A percentile compares a stretch with the other conserved stretches of the same genome.
These are phyloP conservation scores for Dactylellina parvicollis DNA, from an alignment of 2,329 filamentous ascomycete species.

Conservation along the genomic window DNA sequence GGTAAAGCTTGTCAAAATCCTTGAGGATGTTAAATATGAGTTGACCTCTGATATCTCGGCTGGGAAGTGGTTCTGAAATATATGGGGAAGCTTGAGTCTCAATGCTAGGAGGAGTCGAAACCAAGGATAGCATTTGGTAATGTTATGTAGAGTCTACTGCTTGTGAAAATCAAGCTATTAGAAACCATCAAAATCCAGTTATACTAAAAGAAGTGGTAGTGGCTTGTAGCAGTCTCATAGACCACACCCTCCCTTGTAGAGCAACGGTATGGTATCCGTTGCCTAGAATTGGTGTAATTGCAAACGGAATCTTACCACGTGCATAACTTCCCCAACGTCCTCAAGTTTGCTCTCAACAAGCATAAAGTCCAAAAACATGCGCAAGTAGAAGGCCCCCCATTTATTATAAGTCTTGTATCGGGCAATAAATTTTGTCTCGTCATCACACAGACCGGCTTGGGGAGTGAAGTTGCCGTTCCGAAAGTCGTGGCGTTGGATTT, in stretches of 20 bases:
- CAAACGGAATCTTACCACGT: background rate
- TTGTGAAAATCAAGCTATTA: too few species aligned
- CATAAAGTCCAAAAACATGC: background rate
- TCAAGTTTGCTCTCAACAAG: background rate
- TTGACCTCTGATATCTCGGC: background rate
- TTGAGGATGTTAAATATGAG: background rate
- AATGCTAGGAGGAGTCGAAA: slow-evolving; percentile 1
- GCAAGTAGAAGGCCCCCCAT: background rate
- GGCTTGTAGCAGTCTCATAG: too few species aligned
- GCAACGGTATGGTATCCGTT: too few species aligned
- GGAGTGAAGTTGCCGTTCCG: background rate
- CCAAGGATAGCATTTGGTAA: background rate
- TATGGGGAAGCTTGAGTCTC: background rate
- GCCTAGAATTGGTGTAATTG: too few species aligned
- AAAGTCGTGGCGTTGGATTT: background rate
- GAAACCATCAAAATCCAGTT: too few species aligned
- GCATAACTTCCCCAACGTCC: background rate
- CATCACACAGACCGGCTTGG: too few species aligned
- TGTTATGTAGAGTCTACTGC: slow-evolving; percentile 1
- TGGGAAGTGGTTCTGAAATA: background rate
- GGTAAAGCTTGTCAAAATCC: background rate
- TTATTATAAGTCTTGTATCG: background rate
- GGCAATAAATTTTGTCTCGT: too few species aligned
- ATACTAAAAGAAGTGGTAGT: too few species aligned
- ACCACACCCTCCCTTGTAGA: too few species aligned